Conservation (phyloP, 169 alveolate species). For the Plasmodium knowlesi region DNA sequence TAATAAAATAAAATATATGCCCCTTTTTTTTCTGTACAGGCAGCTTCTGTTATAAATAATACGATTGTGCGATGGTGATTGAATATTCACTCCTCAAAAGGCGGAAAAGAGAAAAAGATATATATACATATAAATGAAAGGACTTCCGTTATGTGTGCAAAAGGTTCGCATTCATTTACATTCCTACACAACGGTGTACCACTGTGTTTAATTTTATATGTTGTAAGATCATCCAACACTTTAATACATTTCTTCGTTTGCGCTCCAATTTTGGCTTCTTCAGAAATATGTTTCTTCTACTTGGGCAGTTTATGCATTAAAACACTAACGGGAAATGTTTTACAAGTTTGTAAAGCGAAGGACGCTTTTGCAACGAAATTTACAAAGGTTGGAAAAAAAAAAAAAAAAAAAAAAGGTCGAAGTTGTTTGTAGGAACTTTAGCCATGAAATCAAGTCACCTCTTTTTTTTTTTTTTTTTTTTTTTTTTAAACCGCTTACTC, state of each 20-base stretch:
- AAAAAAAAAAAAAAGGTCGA: conserved; percentile 2
- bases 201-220: not conserved
- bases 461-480: not conserved
- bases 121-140: not conserved
- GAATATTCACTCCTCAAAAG: not conserved
- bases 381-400: conserved; percentile 1
- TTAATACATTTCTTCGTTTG: not conserved
- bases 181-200: not conserved
- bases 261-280: conserved; percentile 3
- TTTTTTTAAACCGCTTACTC: not conserved
- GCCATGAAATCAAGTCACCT: not conserved
- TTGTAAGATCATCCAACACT: conserved; percentile 1
- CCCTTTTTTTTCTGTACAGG: not conserved
- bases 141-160: not conserved
- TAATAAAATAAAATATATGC: not conserved
- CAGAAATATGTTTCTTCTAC: not conserved
- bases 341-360: not conserved
- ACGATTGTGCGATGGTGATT: not conserved
- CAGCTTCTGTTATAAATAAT: not conserved
- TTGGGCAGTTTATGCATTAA: not conserved
- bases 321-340: not conserved
- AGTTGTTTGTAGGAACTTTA: not conserved
- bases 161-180: not conserved
- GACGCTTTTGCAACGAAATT: not conserved
- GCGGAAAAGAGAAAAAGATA: not conserved